These are phyloP conservation scores for Ophiostoma montium DNA, from an alignment of 2,329 filamentous ascomycete species.

Conservation along the genomic window DNA sequence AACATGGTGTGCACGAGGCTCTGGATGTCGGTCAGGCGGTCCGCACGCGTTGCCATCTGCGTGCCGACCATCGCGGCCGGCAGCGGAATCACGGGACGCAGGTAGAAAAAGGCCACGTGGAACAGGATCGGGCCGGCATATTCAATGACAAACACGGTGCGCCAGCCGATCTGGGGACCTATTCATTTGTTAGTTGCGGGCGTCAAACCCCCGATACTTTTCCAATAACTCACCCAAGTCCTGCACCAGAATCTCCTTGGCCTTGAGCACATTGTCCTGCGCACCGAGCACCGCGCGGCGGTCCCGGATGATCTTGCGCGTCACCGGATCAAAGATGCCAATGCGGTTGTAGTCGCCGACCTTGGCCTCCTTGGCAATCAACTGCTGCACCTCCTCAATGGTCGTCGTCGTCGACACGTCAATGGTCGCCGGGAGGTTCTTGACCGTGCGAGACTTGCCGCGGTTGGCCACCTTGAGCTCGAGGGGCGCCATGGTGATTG, in stretches of 20 bases:
- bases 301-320: conserved; percentile 50
- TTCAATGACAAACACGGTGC: conserved; percentile 87
- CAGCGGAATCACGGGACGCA: conserved; percentile 55
- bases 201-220: too few relatives aligned
- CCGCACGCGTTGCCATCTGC: conserved; percentile 23
- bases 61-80: conserved; percentile 11
- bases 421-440: conserved; percentile 37
- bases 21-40: conserved; percentile 45
- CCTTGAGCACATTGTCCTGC: conserved; percentile 32
- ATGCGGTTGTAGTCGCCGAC: conserved; percentile 46
- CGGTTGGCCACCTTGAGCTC: conserved; percentile 30
- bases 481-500: conserved; percentile 14
- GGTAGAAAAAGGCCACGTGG: conserved; percentile 60
- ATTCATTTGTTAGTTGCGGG: not conserved
- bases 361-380: conserved; percentile 35
- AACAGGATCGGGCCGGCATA: conserved; percentile 86
- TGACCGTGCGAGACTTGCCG: conserved; percentile 36
- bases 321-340: conserved; percentile 45
- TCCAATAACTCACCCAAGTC: conserved; percentile 63
- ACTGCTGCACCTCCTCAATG: conserved; percentile 44
- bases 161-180: conserved; percentile 87
- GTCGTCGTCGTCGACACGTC: conserved; percentile 36
- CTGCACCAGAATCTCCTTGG: conserved; percentile 65
- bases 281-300: conserved; percentile 38
- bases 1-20: conserved; percentile 61